Percentiles rank a stretch among this genome's conserved stretches.
Evolutionary conservation across 192 early-diverging fungal species (phyloP).

Genomic region (Coemansia sp.): DNA sequence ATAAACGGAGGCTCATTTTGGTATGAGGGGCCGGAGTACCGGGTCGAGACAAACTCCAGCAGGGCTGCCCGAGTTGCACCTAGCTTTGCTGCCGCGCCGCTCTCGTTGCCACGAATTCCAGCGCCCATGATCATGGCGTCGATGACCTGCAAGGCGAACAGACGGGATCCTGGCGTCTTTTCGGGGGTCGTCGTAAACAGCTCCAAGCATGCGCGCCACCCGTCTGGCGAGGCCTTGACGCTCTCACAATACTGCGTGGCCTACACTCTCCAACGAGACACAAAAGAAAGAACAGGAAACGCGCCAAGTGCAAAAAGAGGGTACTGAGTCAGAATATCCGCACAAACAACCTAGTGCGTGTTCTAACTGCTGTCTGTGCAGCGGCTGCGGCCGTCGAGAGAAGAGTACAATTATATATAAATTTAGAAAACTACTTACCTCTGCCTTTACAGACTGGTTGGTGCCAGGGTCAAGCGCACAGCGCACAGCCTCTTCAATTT

Average conservation of each 20-base stretch:
- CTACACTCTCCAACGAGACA: conserved; percentile 35
- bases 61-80: conserved; percentile 20
- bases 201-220: conserved; percentile 82
- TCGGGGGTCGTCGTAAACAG: conserved; percentile 76
- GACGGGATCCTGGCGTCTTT: conserved; percentile 74
- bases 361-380: not conserved
- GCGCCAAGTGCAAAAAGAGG: not conserved
- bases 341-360: not conserved
- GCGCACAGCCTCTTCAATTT: conserved; percentile 77
- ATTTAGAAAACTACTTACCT: conserved; percentile 57
- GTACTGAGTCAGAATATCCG: conserved; percentile 15
- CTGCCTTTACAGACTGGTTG: conserved; percentile 65
- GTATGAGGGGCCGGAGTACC: conserved; percentile 36
- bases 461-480: conserved; percentile 73
- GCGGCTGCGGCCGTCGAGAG: not conserved
- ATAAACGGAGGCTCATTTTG: conserved; percentile 55
- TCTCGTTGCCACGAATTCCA: conserved; percentile 27
- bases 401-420: not conserved
- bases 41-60: conserved; percentile 44
- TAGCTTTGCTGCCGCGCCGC: conserved; percentile 42
- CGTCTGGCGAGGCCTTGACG: conserved; percentile 72
- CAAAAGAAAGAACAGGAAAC: not conserved
- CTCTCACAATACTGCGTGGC: conserved; percentile 82
- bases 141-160: conserved; percentile 82
- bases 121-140: conserved; percentile 55